Base-by-base conservation (phyloP, 352 stramenopile genomes). In the Saprolegnia parasitica region DNA sequence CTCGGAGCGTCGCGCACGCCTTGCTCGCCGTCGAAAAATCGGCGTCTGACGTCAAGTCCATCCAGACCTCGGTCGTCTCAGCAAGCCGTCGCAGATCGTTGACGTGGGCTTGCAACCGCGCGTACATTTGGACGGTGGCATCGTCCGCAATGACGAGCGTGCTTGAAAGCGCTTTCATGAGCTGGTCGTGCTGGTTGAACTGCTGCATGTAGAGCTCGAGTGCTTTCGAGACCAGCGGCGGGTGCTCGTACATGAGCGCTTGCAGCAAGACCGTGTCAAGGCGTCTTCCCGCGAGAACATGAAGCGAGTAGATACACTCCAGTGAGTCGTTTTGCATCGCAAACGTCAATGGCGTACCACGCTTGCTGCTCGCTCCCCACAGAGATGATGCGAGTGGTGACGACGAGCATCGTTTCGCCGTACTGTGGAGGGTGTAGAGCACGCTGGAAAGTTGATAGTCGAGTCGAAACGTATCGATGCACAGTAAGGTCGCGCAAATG, bases 221-320 rank as follows among this genome's bases (percentile, higher is more conserved):
- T n/a, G 81, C 78, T 64, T 87, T 88, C 0, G 80, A 84, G 5
- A 91, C 83, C 10, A 91, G 76, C 13, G 81, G 81, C 18, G 83
- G 81, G 68, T 91, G 86, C 62, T 89, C 81, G 56, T 89, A 89
- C 83, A 91, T 89, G 4, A 91, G 75, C 81, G 89, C 80, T 64
- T 91, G 83, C 79, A 89, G 84, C 16, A 91, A 72, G 23, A 91
- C 74, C 1, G 81, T 89, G 15, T 79, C 82, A 40, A 86, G 73
- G 35, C 75, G 72, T 54, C 78, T 79, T 11, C 61, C 56, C 3
- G 78, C 75, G 39, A 91, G 62, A 47, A 74, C 71, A 10, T 73
- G 67, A 0, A 91, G 78, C 40, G 81, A 88, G 46, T 87, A 77
- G 50, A 78, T 85, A 75, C 83, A 89, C 16, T 88, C 80, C 50